Evolutionary conservation across 352 stramenopile species (phyloP), one percentile per base, ranked within the genome.

Genomic region (Phytopythium sindhum): DNA sequence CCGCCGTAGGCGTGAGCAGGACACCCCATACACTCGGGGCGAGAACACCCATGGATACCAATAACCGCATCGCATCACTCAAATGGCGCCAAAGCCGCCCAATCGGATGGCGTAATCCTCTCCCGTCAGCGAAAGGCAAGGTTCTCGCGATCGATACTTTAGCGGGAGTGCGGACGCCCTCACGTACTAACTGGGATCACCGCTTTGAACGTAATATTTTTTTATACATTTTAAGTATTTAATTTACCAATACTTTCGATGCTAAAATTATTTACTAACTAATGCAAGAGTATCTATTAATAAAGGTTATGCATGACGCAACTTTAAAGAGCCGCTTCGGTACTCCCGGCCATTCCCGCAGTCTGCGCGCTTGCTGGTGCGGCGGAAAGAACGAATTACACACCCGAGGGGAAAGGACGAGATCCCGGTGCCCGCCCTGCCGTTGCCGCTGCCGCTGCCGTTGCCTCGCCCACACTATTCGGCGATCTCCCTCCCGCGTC

Each of bases 361-460:
- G 28, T 24, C 17, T 9, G 10, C 31, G 51, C 29, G 8, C 51
- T 57, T 57, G 52, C 28, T 57, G 52, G 52, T 28, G 52, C 58
- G 39, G 44, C 48, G 57, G 61, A 69, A 67, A 73, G 65, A 67
- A 64, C 54, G 69, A 75, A 63, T 66, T 61, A 62, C 66, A n/a
- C 37, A 9, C 29, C 67, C 65, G 45, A 23, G 65, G 60, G 39
- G 35, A 67, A 41, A 21, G 14, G 39, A 7, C 39, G 15, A 44
- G 39, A 3, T n/a, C 39, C 29, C 12, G 15, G 15, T 14, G 28
- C 51, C 31, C 26, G 28, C 31, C 26, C 15, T 6, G n/a, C n/a
- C 48, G n/a, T n/a, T n/a, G n/a, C n/a, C n/a, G n/a, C n/a, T n/a
- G n/a, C n/a, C n/a, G n/a, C 23, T 29, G 19, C 23, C 26, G 14